Conservation (phyloP, 1,284 basidiomycete genomes). For the Sporisorium sorghi region DNA sequence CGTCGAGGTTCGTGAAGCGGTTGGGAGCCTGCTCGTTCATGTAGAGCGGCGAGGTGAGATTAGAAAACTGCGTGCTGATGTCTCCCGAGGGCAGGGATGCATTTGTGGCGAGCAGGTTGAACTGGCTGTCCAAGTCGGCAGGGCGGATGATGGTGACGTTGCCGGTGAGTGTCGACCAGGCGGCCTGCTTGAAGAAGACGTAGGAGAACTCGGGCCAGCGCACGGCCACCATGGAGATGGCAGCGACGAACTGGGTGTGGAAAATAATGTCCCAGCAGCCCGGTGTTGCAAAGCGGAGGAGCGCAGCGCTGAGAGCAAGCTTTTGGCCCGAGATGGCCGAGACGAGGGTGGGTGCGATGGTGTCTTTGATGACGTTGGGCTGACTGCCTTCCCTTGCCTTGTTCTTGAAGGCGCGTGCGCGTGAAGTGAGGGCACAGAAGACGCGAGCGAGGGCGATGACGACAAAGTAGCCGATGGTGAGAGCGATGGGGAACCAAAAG, state of each 20-base stretch:
- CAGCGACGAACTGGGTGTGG: slow-evolving; percentile 82
- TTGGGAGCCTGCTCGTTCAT: slow-evolving; percentile 79
- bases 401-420: slow-evolving; percentile 52
- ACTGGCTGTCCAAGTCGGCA: slow-evolving; percentile 14
- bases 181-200: slow-evolving; percentile 69
- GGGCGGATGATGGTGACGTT: slow-evolving; percentile 56
- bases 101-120: slow-evolving; percentile 45
- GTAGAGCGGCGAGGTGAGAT: slow-evolving; percentile 80
- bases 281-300: slow-evolving; percentile 92
- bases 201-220: slow-evolving; percentile 93
- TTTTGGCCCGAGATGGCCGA: slow-evolving; percentile 92
- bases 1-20: slow-evolving; percentile 75
- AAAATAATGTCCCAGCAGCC: slow-evolving; percentile 91
- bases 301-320: slow-evolving; percentile 82
- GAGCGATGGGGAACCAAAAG: slow-evolving; percentile 82
- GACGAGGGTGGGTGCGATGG: slow-evolving; percentile 71
- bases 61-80: slow-evolving; percentile 74
- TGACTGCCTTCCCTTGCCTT: slow-evolving; percentile 60
- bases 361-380: slow-evolving; percentile 58
- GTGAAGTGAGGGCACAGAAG: slow-evolving; percentile 48
- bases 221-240: slow-evolving; percentile 89
- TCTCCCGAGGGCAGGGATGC: slow-evolving; percentile 54
- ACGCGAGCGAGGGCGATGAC: slow-evolving; percentile 80
- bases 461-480: slow-evolving; percentile 84
- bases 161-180: slow-evolving; percentile 69